These are phyloP conservation scores for Neurospora crassa DNA, from an alignment of 2,329 filamentous ascomycete genomes.

Conservation along the genomic window DNA sequence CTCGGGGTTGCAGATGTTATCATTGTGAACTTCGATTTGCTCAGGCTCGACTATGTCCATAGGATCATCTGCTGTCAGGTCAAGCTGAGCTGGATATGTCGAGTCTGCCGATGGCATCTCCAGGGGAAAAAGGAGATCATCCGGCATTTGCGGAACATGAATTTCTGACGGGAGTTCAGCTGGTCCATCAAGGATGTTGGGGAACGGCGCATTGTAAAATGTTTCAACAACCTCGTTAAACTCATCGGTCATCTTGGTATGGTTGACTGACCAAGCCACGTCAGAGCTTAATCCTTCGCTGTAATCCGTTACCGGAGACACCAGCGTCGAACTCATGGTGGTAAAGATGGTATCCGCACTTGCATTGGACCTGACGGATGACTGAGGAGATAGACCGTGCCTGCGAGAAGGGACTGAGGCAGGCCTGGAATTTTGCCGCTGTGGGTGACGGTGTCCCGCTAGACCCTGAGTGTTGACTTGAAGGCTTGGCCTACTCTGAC, in stretches of 20 bases:
- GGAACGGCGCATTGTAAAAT: background rate
- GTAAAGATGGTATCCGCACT: slow-evolving; percentile 26
- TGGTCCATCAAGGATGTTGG: background rate
- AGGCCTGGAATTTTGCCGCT: slow-evolving; percentile 16
- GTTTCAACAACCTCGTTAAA: slow-evolving; percentile 20
- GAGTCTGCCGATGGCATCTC: slow-evolving; percentile 23
- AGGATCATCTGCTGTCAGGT: slow-evolving; percentile 2
- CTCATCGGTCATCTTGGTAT: slow-evolving; percentile 37
- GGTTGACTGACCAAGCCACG: slow-evolving; percentile 19
- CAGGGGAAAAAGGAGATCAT: slow-evolving; percentile 27
- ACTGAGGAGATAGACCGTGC: slow-evolving; percentile 36
- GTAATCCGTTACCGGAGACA: background rate
- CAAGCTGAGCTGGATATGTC: background rate
- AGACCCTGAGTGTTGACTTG: slow-evolving; percentile 30
- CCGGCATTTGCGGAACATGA: slow-evolving; percentile 22
- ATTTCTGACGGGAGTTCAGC: slow-evolving; percentile 29
- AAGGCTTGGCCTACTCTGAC: slow-evolving; percentile 23
- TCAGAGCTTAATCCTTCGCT: background rate
- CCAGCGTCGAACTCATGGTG: slow-evolving; percentile 12
- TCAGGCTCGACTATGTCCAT: slow-evolving; percentile 11
- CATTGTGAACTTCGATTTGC: slow-evolving; percentile 9
- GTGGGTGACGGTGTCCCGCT: slow-evolving; percentile 21
- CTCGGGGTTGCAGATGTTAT: slow-evolving; percentile 21
- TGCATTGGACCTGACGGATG: slow-evolving; percentile 37
- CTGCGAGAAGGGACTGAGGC: slow-evolving; percentile 22